Conservation (phyloP, 192 early-diverging fungal species). For the Gryganskiella cystojenkinii region DNA sequence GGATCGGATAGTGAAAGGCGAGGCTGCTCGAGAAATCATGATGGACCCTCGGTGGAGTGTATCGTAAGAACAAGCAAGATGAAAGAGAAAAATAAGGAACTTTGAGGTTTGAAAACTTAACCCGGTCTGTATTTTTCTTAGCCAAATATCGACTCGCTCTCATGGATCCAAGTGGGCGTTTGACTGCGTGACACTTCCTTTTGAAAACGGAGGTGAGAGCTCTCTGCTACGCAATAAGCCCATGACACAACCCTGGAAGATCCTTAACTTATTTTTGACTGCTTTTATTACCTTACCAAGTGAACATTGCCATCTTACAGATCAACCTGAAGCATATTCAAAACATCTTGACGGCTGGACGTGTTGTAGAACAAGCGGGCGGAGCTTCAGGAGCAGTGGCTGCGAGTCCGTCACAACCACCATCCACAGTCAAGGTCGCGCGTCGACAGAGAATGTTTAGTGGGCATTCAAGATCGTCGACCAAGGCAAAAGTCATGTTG, state of each 20-base stretch:
- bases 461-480: background rate
- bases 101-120: too few species aligned
- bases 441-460: constrained; percentile 10
- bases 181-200: constrained; percentile 27
- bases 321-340: constrained; percentile 36
- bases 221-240: too few species aligned
- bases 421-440: background rate
- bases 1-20: constrained; percentile 70
- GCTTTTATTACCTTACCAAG: constrained; percentile 2
- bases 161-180: constrained; percentile 22
- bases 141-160: constrained; percentile 36
- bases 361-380: background rate
- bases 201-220: constrained; percentile 17
- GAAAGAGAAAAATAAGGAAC: too few species aligned
- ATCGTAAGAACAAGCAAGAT: constrained; percentile 41
- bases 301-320: background rate
- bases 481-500: constrained; percentile 7
- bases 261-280: background rate
- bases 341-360: constrained; percentile 14
- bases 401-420: background rate
- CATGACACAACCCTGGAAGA: too few species aligned
- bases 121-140: constrained; percentile 14
- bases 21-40: constrained; percentile 65
- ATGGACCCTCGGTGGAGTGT: constrained; percentile 62
- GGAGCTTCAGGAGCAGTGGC: background rate